Evolutionary conservation across 805 yeast genomes (phyloP).

Genomic region (Torulaspora delbrueckii): DNA sequence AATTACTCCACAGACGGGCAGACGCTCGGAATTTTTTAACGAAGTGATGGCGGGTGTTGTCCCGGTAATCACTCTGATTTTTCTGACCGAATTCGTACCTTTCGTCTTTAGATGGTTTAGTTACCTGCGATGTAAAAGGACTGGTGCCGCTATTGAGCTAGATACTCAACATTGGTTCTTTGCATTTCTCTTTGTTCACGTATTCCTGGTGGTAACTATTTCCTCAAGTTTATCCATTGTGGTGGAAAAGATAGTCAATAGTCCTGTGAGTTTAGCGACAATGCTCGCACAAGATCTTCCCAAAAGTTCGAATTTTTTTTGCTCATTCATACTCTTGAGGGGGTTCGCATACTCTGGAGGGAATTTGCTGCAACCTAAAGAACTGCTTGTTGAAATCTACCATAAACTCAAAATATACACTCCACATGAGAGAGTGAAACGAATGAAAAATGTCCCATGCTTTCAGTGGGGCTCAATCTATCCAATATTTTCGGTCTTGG

Average conservation of each 20-base stretch:
- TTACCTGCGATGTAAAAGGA: constrained; percentile 50
- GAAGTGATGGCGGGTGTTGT: constrained; percentile 56
- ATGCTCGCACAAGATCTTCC: constrained; percentile 76
- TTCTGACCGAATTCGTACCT: constrained; percentile 61
- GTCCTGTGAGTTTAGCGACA: constrained; percentile 68
- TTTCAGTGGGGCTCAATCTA: constrained; percentile 74
- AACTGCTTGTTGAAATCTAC: constrained; percentile 40
- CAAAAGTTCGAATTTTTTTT: constrained; percentile 80
- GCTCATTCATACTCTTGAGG: constrained; percentile 67
- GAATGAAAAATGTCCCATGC: constrained; percentile 42
- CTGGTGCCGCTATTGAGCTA: constrained; percentile 60
- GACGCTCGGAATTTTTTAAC: constrained; percentile 45
- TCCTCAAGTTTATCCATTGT: constrained; percentile 72
- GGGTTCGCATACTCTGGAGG: constrained; percentile 75
- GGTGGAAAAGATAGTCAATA: constrained; percentile 54
- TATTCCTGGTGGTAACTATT: constrained; percentile 77
- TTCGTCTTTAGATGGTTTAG: constrained; percentile 51
- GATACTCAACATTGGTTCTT: constrained; percentile 76
- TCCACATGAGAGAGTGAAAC: constrained; percentile 52
- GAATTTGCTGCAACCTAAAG: constrained; percentile 56
- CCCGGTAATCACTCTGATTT: constrained; percentile 62
- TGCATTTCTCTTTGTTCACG: constrained; percentile 71
- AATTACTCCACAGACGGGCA: constrained; percentile 50
- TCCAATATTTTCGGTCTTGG: constrained; percentile 72
- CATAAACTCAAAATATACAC: constrained; percentile 45